Base-by-base conservation (phyloP, 2,329 filamentous ascomycete species). In the Penicillium psychrosexuale region DNA sequence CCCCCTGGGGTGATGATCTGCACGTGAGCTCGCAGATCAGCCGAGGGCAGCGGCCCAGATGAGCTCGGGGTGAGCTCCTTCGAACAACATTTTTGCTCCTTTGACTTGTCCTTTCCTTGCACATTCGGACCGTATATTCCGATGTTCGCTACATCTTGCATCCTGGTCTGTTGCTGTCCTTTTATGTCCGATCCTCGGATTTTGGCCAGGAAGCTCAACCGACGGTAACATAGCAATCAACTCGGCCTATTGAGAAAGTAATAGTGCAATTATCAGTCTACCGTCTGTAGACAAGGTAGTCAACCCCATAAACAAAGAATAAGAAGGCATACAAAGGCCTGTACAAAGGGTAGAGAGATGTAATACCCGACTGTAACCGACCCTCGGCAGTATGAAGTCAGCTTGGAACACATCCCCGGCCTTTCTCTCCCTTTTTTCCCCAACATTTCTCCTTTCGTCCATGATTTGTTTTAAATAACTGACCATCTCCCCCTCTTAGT, bases 381-480 rank as follows among this genome's bases (percentile, higher is more conserved):
- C 47, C 63, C 62, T 65, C 61, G 63, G 62, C 55, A 63, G 47
- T 42, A 59, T 63, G 60, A 61, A 61, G 57, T 64, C 60, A 64
- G 56, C 56, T 51, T 61, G 56, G 58, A 47, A 52, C 44, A 53
- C 34, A 12, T 24, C 47, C 28, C 46, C 52, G 44, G 45, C 44
- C 49, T 37, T 53, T 49, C 55, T 55, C 49, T 47, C 48, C 49
- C 48, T 49, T 45, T 44, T 15, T 31, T 3, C 53, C 55, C 47
- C 51, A 55, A 52, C 31, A 50, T 51, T 55, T 44, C 44, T 44
- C 43, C 48, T 43, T 38, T 48, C 43, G 22, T 46, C 44, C 49
- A 24, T 24, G 22, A 47, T 48, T 51, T 57, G 39, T 51, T 49
- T 28, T 59, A 67, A 56, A 63, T 50, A 51, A 43, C 5, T 5